These are phyloP conservation scores for Diutina scorzettiae DNA, from an alignment of 1,139 yeast species.

Conservation along the genomic window DNA sequence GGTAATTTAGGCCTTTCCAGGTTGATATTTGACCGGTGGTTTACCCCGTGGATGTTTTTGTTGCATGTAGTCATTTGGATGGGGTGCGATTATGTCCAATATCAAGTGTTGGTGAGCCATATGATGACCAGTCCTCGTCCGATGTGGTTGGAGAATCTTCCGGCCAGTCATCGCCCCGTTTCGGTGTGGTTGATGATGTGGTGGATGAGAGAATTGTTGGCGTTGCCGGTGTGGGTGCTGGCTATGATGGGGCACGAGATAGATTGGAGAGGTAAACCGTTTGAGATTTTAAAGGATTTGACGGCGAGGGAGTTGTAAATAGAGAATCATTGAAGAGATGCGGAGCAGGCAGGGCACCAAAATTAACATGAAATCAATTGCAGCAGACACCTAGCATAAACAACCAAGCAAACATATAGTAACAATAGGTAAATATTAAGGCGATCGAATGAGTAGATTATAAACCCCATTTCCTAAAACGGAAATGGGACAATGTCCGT, in stretches of 20 bases:
- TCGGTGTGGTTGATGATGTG: slow-evolving; percentile 33
- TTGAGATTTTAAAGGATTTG: slow-evolving; percentile 58
- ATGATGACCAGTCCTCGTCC: slow-evolving; percentile 15
- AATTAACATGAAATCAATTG: no score
- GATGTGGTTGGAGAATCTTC: slow-evolving; percentile 17
- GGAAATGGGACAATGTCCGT: no score
- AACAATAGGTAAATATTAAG: no score
- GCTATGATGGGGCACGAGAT: slow-evolving; percentile 74
- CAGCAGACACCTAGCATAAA: no score
- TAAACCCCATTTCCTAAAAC: no score
- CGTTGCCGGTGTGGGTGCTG: slow-evolving; percentile 72
- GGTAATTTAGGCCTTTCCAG: slow-evolving; percentile 53
- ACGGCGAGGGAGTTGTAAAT: slow-evolving; percentile 55
- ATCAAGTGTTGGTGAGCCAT: slow-evolving; percentile 28
- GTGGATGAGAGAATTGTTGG: slow-evolving; percentile 60
- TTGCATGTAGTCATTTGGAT: slow-evolving; percentile 59
- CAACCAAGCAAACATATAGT: no score
- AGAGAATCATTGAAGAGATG: background rate
- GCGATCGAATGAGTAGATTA: no score
- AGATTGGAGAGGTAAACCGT: slow-evolving; percentile 77
- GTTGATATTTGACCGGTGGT: slow-evolving; percentile 24
- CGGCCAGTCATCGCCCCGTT: slow-evolving; percentile 10
- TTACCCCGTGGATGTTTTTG: slow-evolving; percentile 25
- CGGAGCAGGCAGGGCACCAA: background rate
- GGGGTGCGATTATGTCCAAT: slow-evolving; percentile 49